Evolutionary conservation across 164 flowering plant species (phyloP).

Genomic region (Vitis rotundifolia): DNA sequence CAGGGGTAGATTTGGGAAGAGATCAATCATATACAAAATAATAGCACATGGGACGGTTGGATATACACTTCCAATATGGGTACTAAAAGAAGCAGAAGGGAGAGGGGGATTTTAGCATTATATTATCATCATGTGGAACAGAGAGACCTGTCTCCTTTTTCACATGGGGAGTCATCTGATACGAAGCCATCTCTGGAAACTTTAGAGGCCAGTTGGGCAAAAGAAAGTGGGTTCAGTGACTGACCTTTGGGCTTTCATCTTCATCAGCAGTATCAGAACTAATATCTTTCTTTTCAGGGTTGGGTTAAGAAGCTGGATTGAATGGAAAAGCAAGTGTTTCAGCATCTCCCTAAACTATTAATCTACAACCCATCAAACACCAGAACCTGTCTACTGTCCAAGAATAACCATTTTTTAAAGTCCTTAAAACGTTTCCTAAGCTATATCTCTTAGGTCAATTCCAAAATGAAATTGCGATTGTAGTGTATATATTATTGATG

Average conservation of each 20-base stretch:
- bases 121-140: conserved; percentile 5
- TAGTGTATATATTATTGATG: no score
- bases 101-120: not conserved
- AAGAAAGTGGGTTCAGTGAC: not conserved
- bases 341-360: no score
- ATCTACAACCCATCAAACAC: no score
- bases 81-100: not conserved
- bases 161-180: conserved; percentile 8
- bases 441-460: no score
- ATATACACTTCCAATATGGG: conserved; percentile 13
- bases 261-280: not conserved
- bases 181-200: not conserved
- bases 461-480: no score
- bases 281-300: not conserved
- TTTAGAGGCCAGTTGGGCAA: not conserved
- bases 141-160: conserved; percentile 5
- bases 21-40: conserved; percentile 17
- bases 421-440: no score
- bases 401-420: no score
- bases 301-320: not conserved
- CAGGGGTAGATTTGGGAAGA: not conserved
- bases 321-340: no score
- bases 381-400: no score
- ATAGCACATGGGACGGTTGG: conserved; percentile 47
- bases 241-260: not conserved